Evolutionary conservation across 2,329 filamentous ascomycete genomes (phyloP), one percentile per base, ranked within the genome.

Genomic region (Aspergillus sp.): DNA sequence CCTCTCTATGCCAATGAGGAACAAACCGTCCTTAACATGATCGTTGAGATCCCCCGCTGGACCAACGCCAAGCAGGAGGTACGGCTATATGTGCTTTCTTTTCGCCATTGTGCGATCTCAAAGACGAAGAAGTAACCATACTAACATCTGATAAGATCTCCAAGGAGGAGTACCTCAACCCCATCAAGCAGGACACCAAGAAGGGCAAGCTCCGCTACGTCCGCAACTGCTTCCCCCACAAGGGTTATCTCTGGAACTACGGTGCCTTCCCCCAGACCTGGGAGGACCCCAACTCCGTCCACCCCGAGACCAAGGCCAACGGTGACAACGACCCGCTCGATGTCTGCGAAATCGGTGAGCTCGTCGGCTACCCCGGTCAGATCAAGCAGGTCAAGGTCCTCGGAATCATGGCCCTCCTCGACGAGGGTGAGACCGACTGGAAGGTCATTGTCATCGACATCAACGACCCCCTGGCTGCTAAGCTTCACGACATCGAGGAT

Each of bases 221-320:
- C 74, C 91, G 94, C 80, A 99, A 99, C 88, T 99, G 94, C 87
- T 99, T 99, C 85, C 94, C 94, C 68, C 94, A 99, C 88, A 97
- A 99, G 86, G 94, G 94, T 64, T 99, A 99, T 79, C 90, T 99
- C 68, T 99, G 94, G 94, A 99, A 99, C 86, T 99, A 99, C 80
- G 94, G 94, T 80, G 92, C 92, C 77, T 97, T 99, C 87, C 94
- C 94, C 14, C 45, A 96, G 92, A 99, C 94, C 66, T 99, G 94
- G 94, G 94, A 99, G 80, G 94, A 99, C 81, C 94, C 94, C 77
- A 96, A 96, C 75, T 79, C 86, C 65, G 79, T 93, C 68, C 94
- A 99, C 85, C 93, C 92, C 60, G 94, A 99, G 84, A 99, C 94
- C 81, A 97, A 97, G 85, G 90, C 93, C 76, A 96, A 96, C 84